Evolutionary conservation across 805 yeast species (phyloP).

Genomic region (Lachancea kluyveri): DNA sequence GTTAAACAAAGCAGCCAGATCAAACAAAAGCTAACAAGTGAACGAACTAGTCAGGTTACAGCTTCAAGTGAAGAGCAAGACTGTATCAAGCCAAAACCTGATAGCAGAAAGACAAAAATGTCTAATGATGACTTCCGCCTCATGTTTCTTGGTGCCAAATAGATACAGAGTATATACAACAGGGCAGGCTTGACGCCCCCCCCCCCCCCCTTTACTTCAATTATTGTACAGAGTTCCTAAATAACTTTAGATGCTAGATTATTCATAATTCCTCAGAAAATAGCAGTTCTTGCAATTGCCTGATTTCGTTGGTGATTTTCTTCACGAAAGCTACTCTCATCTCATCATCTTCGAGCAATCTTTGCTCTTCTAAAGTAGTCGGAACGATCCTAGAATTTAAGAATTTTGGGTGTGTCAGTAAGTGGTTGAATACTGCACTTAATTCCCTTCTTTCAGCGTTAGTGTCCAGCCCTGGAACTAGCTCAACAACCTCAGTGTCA

Average conservation of each 20-base stretch:
- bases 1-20: neutral
- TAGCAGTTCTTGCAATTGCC: constrained; percentile 43
- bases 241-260: no score
- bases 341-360: constrained; percentile 44
- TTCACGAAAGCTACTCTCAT: constrained; percentile 38
- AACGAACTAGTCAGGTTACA: neutral
- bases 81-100: neutral
- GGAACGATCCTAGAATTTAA: constrained; percentile 63
- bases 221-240: no score
- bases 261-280: no score
- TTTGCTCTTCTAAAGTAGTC: constrained; percentile 59
- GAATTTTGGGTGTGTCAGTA: constrained; percentile 82
- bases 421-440: constrained; percentile 55
- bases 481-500: constrained; percentile 20
- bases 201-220: no score
- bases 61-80: neutral
- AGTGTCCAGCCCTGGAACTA: constrained; percentile 57
- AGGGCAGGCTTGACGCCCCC: no score
- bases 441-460: constrained; percentile 54
- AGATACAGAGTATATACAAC: no score
- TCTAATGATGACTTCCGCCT: constrained; percentile 36
- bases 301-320: constrained; percentile 43
- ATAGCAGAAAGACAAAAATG: constrained; percentile 13
- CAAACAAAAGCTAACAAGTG: neutral
- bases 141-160: constrained; percentile 32